phyloP scores from a whole-genome alignment of 768 basidiomycete genomes.

The Cyathus striatus region DNA sequence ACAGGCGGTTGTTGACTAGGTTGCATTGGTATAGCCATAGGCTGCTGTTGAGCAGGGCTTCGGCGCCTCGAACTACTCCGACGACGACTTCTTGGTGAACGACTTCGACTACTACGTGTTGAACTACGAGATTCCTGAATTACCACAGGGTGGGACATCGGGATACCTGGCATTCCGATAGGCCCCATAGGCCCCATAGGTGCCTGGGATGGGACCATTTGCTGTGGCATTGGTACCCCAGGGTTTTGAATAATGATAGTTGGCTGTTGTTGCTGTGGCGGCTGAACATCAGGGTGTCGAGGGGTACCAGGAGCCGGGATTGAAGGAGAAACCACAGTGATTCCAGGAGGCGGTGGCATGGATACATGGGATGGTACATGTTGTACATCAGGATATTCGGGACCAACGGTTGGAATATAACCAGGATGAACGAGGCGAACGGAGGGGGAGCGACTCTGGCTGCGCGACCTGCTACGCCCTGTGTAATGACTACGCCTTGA shows the following conservation, averaged over 20 bases:
- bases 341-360: constrained; percentile 3
- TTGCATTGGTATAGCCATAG: constrained; percentile 6
- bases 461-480: neutral
- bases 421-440: neutral
- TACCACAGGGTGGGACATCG: too few species aligned
- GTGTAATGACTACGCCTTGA: neutral
- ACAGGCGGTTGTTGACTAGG: constrained; percentile 2
- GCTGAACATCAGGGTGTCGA: constrained; percentile 18
- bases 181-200: too few species aligned
- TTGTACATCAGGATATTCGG: constrained; percentile 5
- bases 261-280: constrained; percentile 16
- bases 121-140: too few species aligned
- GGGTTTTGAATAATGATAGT: constrained; percentile 25
- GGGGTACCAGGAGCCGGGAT: constrained; percentile 14
- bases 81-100: too few species aligned
- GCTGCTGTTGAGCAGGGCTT: constrained; percentile 18
- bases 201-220: neutral
- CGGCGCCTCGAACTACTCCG: too few species aligned
- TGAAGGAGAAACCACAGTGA: constrained; percentile 12
- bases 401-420: constrained; percentile 9
- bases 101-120: too few species aligned
- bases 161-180: too few species aligned
- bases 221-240: constrained; percentile 10
- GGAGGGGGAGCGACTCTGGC: neutral
- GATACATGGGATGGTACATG: neutral